A percentile compares a stretch with the other conserved stretches of the same genome.
phyloP scores from a whole-genome alignment of 192 early-diverging fungal species.

The Coemansia sp. region DNA sequence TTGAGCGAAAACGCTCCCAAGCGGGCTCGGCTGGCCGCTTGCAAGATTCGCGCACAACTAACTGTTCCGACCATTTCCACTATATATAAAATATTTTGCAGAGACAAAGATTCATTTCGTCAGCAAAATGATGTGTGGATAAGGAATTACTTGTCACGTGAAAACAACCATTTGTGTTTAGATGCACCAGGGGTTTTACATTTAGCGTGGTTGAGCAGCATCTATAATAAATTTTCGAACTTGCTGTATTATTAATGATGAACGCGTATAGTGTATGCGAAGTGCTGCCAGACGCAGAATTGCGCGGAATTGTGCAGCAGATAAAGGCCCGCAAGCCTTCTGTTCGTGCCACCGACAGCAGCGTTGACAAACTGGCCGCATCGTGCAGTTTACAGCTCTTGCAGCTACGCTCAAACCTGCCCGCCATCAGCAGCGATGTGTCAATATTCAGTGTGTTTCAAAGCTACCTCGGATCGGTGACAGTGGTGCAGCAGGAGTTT shows the following conservation, averaged over 20 bases:
- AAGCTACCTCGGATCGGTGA: neutral
- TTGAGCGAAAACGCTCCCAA: neutral
- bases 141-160: no score
- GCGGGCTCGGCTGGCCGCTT: conserved; percentile 2
- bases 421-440: neutral
- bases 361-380: neutral
- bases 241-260: neutral
- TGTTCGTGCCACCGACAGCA: neutral
- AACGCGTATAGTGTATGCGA: conserved; percentile 8
- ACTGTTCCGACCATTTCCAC: conserved; percentile 5
- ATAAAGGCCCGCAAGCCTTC: conserved; percentile 12
- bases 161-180: neutral
- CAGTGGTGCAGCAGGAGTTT: conserved; percentile 1
- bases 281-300: neutral
- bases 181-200: no score
- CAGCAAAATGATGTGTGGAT: no score
- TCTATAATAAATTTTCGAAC: no score
- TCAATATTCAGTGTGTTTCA: neutral
- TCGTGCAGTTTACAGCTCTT: neutral
- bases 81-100: no score
- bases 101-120: no score
- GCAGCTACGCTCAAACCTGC: neutral
- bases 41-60: conserved; percentile 26
- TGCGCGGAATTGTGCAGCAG: conserved; percentile 13
- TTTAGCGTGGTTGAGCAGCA: no score